phyloP scores from a whole-genome alignment of 768 basidiomycete species.

The Postia placenta region DNA sequence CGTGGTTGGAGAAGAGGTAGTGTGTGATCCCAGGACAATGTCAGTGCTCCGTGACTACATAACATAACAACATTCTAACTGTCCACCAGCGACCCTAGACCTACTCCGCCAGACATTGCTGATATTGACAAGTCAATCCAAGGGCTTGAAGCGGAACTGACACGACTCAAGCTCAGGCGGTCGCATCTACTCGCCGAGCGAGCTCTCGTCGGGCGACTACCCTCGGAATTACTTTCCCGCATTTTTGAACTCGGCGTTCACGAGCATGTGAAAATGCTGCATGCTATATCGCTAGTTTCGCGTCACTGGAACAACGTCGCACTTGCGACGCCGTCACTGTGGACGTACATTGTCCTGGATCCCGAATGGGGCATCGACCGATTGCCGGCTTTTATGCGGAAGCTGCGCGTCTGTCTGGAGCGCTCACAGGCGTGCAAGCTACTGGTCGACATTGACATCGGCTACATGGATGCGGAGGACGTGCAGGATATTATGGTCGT shows the following conservation, averaged over 20 bases:
- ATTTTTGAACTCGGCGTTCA: conserved; percentile 26
- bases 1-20: conserved; percentile 1
- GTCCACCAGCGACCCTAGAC: conserved; percentile 20
- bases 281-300: conserved; percentile 21
- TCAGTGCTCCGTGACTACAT: not conserved
- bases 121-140: conserved; percentile 21
- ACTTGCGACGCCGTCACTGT: conserved; percentile 21
- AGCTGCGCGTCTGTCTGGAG: conserved; percentile 17
- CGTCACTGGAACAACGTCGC: conserved; percentile 21
- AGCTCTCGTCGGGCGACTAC: conserved; percentile 22
- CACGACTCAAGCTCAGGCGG: conserved; percentile 16
- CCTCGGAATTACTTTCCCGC: conserved; percentile 24
- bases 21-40: conserved; percentile 4
- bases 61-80: not conserved
- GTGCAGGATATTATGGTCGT: conserved; percentile 19
- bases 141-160: conserved; percentile 19
- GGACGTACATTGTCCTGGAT: conserved; percentile 26
- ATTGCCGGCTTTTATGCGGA: conserved; percentile 19
- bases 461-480: conserved; percentile 19
- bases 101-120: conserved; percentile 16
- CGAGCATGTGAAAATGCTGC: conserved; percentile 18
- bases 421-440: conserved; percentile 24
- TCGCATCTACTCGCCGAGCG: conserved; percentile 17
- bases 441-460: conserved; percentile 23
- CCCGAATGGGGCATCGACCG: conserved; percentile 20